Evolutionary conservation across 2,329 filamentous ascomycete genomes (phyloP).

Genomic region (Tolypocladium pustulatum): DNA sequence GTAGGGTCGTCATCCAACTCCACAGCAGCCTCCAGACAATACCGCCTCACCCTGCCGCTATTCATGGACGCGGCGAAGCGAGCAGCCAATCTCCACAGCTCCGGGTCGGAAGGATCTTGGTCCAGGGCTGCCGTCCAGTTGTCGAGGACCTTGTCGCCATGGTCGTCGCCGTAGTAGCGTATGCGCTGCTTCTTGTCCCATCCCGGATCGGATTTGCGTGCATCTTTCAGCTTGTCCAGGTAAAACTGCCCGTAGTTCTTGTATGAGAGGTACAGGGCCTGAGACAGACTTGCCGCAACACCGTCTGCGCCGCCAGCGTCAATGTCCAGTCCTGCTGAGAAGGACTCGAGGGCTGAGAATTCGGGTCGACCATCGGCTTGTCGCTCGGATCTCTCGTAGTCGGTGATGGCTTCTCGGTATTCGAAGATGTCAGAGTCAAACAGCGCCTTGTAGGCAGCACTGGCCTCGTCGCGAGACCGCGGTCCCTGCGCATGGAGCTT

Average conservation of each 20-base stretch:
- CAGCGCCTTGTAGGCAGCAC: conserved; percentile 70
- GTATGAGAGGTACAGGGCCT: conserved; percentile 85
- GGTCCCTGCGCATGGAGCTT: conserved; percentile 87
- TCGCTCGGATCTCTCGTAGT: conserved; percentile 63
- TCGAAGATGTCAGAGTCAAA: conserved; percentile 91
- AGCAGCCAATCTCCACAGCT: conserved; percentile 51
- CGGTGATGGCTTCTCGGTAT: conserved; percentile 77
- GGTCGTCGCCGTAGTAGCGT: conserved; percentile 16
- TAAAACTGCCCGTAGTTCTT: conserved; percentile 93
- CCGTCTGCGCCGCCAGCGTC: conserved; percentile 57
- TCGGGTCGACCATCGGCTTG: conserved; percentile 38
- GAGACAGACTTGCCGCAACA: conserved; percentile 69
- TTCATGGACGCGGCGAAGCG: conserved; percentile 48
- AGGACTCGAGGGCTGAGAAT: conserved; percentile 30
- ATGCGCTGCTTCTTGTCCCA: conserved; percentile 19
- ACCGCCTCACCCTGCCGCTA: conserved; percentile 46
- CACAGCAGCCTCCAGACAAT: conserved; percentile 55
- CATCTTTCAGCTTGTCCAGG: conserved; percentile 49
- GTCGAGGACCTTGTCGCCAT: conserved; percentile 36
- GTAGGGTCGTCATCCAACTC: conserved; percentile 58
- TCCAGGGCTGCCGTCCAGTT: conserved; percentile 50
- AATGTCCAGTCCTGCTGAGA: conserved; percentile 40
- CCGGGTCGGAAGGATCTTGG: conserved; percentile 56
- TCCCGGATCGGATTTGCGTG: conserved; percentile 39
- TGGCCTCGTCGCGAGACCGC: conserved; percentile 62